Evolutionary conservation across 768 basidiomycete genomes (phyloP).

Genomic region (Xerocomellus chrysenteron): DNA sequence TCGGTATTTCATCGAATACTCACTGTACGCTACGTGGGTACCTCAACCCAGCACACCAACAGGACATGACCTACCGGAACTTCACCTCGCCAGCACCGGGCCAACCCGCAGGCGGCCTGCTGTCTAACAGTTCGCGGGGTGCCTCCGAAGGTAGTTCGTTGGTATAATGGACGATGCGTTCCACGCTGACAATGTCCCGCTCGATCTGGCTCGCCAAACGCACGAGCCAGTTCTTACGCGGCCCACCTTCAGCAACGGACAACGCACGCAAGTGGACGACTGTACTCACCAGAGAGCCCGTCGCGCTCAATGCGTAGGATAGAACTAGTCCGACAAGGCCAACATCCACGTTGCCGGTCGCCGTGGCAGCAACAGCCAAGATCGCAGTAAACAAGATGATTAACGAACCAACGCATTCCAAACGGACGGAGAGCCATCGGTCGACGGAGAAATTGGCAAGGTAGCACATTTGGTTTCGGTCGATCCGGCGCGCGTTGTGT

Average conservation of each 20-base stretch:
- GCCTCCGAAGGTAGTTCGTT: slow-evolving; percentile 68
- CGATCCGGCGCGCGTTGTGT: slow-evolving; percentile 70
- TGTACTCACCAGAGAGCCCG: slow-evolving; percentile 60
- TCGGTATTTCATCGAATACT: slow-evolving; percentile 80
- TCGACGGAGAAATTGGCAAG: slow-evolving; percentile 71
- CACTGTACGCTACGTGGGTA: slow-evolving; percentile 32
- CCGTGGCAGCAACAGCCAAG: slow-evolving; percentile 64
- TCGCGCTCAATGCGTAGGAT: slow-evolving; percentile 80
- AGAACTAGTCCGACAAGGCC: slow-evolving; percentile 84
- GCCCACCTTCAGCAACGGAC: not conserved
- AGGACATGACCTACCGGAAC: slow-evolving; percentile 52
- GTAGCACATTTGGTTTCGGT: slow-evolving; percentile 80
- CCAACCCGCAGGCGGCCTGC: slow-evolving; percentile 60
- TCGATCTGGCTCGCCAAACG: slow-evolving; percentile 86
- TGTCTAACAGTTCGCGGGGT: slow-evolving; percentile 61
- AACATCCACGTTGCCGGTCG: slow-evolving; percentile 76
- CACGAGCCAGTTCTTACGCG: slow-evolving; percentile 73
- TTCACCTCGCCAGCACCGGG: slow-evolving; percentile 69
- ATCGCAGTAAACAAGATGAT: slow-evolving; percentile 73
- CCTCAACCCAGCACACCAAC: not conserved
- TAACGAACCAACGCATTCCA: slow-evolving; percentile 80
- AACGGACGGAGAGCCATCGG: slow-evolving; percentile 78
- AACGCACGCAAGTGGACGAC: slow-evolving; percentile 14
- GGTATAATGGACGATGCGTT: slow-evolving; percentile 81
- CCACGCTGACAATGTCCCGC: slow-evolving; percentile 85